Evolutionary conservation across 495 filamentous ascomycete genomes (phyloP).

Genomic region (Pyrenopolyporus hunteri): DNA sequence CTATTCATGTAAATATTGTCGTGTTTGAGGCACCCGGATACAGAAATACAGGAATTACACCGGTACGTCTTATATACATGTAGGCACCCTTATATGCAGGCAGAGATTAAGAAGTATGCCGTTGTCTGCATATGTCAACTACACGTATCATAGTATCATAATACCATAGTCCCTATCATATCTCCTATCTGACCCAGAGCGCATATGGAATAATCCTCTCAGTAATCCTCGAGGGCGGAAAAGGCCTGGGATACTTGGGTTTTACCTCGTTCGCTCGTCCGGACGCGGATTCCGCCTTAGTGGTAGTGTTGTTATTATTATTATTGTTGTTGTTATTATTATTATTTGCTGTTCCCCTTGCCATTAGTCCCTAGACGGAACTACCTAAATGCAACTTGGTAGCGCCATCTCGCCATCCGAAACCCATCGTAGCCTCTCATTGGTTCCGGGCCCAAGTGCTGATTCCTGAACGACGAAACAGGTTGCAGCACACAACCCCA

Average conservation of each 20-base stretch:
- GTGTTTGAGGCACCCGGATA: not conserved
- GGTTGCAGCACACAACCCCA: slow-evolving; percentile 19
- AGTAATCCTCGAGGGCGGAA: too few relatives aligned
- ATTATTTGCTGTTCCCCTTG: slow-evolving; percentile 17
- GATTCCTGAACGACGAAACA: slow-evolving; percentile 30
- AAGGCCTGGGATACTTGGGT: too few relatives aligned
- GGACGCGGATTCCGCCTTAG: slow-evolving; percentile 23
- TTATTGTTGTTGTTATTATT: slow-evolving; percentile 15
- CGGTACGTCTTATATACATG: too few relatives aligned
- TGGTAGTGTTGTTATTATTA: slow-evolving; percentile 26
- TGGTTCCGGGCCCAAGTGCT: slow-evolving; percentile 4
- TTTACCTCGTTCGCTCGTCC: slow-evolving; percentile 20
- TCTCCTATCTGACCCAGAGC: too few relatives aligned
- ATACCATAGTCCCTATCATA: too few relatives aligned
- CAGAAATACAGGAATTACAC: not conserved
- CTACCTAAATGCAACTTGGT: slow-evolving; percentile 26
- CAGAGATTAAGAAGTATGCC: too few relatives aligned
- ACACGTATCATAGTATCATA: too few relatives aligned
- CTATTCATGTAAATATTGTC: not conserved
- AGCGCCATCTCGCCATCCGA: slow-evolving; percentile 36
- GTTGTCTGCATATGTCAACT: too few relatives aligned
- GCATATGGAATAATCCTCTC: too few relatives aligned
- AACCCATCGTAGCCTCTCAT: slow-evolving; percentile 23
- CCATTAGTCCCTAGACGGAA: slow-evolving; percentile 20
- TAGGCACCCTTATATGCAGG: too few relatives aligned